phyloP scores from a whole-genome alignment of 495 filamentous ascomycete species.

The Penicillium pulvis region DNA sequence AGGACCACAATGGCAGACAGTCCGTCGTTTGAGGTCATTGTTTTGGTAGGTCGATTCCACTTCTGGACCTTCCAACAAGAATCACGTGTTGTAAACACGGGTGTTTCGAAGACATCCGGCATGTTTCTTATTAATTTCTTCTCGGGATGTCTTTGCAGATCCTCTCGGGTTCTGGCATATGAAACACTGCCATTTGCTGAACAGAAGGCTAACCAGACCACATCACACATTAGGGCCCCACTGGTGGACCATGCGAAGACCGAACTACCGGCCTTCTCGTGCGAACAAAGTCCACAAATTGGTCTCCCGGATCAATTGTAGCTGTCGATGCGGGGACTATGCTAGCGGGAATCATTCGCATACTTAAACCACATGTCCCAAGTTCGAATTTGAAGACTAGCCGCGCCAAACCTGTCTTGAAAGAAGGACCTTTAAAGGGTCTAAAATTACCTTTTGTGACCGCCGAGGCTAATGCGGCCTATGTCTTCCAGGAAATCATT shows the following conservation, averaged over 20 bases:
- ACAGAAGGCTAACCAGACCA: constrained; percentile 22
- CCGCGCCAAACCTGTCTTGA: constrained; percentile 19
- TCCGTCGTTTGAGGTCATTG: constrained; percentile 73
- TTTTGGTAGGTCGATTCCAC: constrained; percentile 63
- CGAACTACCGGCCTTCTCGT: constrained; percentile 88
- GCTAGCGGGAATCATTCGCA: constrained; percentile 75
- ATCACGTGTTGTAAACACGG: neutral
- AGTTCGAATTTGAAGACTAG: constrained; percentile 36
- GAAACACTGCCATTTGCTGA: constrained; percentile 9
- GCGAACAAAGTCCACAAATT: constrained; percentile 73
- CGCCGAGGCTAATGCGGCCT: constrained; percentile 73
- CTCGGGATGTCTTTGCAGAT: constrained; percentile 1
- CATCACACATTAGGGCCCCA: constrained; percentile 67
- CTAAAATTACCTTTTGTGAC: constrained; percentile 62
- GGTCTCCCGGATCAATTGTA: constrained; percentile 77
- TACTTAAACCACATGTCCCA: constrained; percentile 59
- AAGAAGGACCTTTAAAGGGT: constrained; percentile 71
- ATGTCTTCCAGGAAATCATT: constrained; percentile 75
- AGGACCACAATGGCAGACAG: constrained; percentile 22
- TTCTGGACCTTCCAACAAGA: constrained; percentile 3
- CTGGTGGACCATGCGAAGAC: constrained; percentile 87
- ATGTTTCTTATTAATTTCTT: neutral
- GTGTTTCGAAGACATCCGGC: constrained; percentile 3
- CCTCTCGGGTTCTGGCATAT: constrained; percentile 26
- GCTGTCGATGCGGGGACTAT: constrained; percentile 94